Evolutionary conservation across 768 basidiomycete genomes (phyloP).

Genomic region (Terana coerulea): DNA sequence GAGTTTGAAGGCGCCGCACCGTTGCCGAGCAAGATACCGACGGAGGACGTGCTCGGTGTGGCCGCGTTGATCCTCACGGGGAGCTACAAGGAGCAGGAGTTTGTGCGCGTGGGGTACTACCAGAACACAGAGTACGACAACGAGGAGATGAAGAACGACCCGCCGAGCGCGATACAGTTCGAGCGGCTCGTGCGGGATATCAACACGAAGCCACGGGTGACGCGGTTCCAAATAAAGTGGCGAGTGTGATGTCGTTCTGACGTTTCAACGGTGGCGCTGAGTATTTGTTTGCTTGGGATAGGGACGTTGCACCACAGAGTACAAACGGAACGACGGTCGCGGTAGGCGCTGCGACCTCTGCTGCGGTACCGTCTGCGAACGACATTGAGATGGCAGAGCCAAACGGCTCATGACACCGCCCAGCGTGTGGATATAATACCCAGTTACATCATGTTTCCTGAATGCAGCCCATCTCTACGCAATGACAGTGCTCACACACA

Average conservation of each 20-base stretch:
- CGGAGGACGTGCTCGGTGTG: constrained; percentile 91
- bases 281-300: constrained; percentile 24
- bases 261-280: background rate
- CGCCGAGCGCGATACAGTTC: constrained; percentile 66
- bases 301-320: constrained; percentile 62
- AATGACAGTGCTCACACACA: too few relatives aligned
- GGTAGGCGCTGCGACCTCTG: constrained; percentile 66
- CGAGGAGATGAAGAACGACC: constrained; percentile 80
- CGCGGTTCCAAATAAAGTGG: constrained; percentile 89
- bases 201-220: constrained; percentile 89
- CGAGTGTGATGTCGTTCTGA: constrained; percentile 29
- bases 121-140: constrained; percentile 99
- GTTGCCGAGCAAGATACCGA: constrained; percentile 77
- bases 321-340: constrained; percentile 33
- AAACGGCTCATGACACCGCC: constrained; percentile 19
- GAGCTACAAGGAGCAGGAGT: constrained; percentile 95
- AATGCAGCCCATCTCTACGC: too few relatives aligned
- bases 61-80: constrained; percentile 97
- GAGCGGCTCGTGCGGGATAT: constrained; percentile 84
- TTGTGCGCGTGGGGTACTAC: constrained; percentile 99
- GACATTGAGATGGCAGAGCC: constrained; percentile 45
- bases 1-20: constrained; percentile 92
- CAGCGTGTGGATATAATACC: too few relatives aligned
- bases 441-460: too few relatives aligned
- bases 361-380: constrained; percentile 71